Evolutionary conservation across 2,329 filamentous ascomycete species (phyloP), one percentile per base, ranked within the genome.

Genomic region (Hymenoscyphus fructigenus): DNA sequence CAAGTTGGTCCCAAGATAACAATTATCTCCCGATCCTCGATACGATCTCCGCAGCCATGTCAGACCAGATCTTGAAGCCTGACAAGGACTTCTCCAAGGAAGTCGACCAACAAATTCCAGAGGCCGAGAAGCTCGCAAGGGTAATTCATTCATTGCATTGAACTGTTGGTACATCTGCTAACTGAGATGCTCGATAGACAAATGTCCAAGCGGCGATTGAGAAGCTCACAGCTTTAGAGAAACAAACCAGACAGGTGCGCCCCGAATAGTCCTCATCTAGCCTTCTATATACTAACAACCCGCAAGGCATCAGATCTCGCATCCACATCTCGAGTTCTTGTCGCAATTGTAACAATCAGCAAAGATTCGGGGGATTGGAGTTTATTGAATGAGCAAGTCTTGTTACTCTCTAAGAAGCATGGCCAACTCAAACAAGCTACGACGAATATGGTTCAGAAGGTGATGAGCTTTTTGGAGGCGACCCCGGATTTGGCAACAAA

Each of bases 51-150:
- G 44, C 29, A 23, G 34, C 26, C 53, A 76, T 76, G 76, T 76
- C 76, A 14, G 73, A 74, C 68, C 66, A 68, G 62, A 69, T 78
- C 57, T 68, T 75, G 61, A 79, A 78, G 69, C 92, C 94, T 76
- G 95, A 99, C 84, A 97, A 96, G 90, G 95, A 99, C 88, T 97
- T 91, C 87, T 90, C 91, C 76, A 96, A 97, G 82, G 93, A 98
- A 81, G 92, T 92, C 75, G 93, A 98, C 84, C 88, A 90, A 81
- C 87, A 92, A 80, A 88, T 99, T 72, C 91, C 92, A 59, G 93
- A 97, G 80, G 92, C 93, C 66, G 88, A 98, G 84, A 85, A 91
- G 82, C 87, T 97, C 73, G 93, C 93, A 72, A 89, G 93, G 85
- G 93, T 95, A 80, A 70, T 77, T 44, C 32, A 9, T 57, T 55